These are phyloP conservation scores for Asterophora parasitica DNA, from an alignment of 768 basidiomycete species.

Conservation along the genomic window DNA sequence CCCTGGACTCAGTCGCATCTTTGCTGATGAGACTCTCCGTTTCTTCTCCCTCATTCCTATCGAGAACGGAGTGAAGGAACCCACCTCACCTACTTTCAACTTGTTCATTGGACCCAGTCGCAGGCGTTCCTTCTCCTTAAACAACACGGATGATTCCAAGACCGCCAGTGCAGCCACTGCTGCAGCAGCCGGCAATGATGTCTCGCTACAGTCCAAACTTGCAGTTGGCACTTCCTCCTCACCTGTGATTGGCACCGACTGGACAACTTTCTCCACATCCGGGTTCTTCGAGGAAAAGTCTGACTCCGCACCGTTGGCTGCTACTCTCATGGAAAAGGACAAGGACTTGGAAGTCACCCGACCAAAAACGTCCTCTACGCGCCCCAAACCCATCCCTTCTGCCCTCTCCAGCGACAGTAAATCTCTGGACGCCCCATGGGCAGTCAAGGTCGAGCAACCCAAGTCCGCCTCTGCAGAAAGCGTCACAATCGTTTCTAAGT, in stretches of 20 bases:
- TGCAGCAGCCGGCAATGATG: conserved; percentile 15
- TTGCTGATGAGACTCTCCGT: conserved; percentile 66
- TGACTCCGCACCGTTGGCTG: conserved; percentile 41
- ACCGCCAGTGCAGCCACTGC: conserved; percentile 10
- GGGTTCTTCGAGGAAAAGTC: conserved; percentile 51
- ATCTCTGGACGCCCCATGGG: conserved; percentile 21
- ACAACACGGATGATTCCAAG: conserved; percentile 16
- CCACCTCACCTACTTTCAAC: conserved; percentile 29
- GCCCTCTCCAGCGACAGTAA: conserved; percentile 23
- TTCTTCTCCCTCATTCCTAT: conserved; percentile 48
- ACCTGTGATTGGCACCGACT: conserved; percentile 40
- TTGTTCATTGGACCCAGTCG: conserved; percentile 25
- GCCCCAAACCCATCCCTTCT: conserved; percentile 18
- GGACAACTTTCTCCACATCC: conserved; percentile 62
- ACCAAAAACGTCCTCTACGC: conserved; percentile 35
- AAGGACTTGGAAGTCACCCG: conserved; percentile 53
- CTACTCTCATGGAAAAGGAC: conserved; percentile 54
- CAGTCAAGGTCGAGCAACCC: conserved; percentile 16
- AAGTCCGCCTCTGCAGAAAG: conserved; percentile 18
- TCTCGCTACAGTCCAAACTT: conserved; percentile 23
- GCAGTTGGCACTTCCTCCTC: conserved; percentile 23
- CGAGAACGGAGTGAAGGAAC: conserved; percentile 27
- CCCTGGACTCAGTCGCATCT: conserved; percentile 44
- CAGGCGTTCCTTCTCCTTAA: conserved; percentile 28
- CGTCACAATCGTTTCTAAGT: conserved; percentile 30